Evolutionary conservation across 257 asterid species (phyloP), one percentile per base, ranked within the genome.

Genomic region (Solanum pennellii): DNA sequence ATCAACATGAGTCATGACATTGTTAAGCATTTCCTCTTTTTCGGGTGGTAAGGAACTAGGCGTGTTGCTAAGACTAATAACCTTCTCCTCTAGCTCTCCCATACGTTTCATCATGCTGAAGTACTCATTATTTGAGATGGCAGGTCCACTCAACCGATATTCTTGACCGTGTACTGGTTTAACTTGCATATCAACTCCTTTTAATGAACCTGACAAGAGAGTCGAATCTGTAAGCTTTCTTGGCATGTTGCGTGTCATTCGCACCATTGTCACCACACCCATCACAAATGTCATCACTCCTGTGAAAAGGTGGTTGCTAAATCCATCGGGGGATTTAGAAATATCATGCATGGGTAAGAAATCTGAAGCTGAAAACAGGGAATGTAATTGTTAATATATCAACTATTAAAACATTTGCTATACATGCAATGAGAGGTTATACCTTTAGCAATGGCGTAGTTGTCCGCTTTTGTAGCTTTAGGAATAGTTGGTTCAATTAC

Each of bases 201-300:
- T 75, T 87, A 93, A 87, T 1, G 98, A 95, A 59, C 90, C 90
- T 3, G 98, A 94, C 77, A 93, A 95, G 80, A 95, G 94, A 59
- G 94, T 92, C 23, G 97, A 91, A 82, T 96, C 97, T 27, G 96
- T 93, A 69, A 93, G 94, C 89, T 90, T 94, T 91, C 91, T 95
- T 10, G 97, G 98, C 99, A 97, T 97, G 96, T 94, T 96, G 5
- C 94, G 92, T 4, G 98, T 93, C 98, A 97, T 93, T 13, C 98
- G 93, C 2, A 97, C 95, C 98, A 96, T 92, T 1, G 99, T 94
- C 33, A 96, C 92, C 3, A 95, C 92, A 2, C 98, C 98, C 99
- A 97, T 94, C 1, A 96, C 96, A 5, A 97, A 91, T n/a, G 98
- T 94, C 92, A 97, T 92, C 37, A 96, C 93, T 29, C 99, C 98